These are phyloP conservation scores for Lachnellula subtilissima DNA, from an alignment of 2,329 filamentous ascomycete genomes.

Conservation along the genomic window DNA sequence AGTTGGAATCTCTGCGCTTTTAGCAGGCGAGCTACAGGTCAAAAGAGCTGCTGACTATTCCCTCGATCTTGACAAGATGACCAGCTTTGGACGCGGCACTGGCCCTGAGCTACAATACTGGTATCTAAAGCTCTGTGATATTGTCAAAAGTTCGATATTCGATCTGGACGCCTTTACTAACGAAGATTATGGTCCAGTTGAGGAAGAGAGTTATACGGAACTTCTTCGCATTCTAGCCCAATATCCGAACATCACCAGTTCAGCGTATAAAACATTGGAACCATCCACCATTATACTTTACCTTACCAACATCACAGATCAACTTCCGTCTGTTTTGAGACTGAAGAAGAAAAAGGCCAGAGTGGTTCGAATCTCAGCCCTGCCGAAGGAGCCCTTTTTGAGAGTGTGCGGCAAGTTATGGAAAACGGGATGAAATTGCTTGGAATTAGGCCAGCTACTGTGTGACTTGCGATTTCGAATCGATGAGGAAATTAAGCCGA, in stretches of 20 bases:
- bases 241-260: conserved; percentile 8
- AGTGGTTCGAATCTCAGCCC: not conserved
- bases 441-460: conserved; percentile 2
- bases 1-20: conserved; percentile 25
- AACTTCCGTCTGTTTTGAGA: conserved; percentile 6
- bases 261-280: conserved; percentile 8
- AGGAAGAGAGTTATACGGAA: conserved; percentile 3
- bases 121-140: conserved; percentile 52
- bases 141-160: not conserved
- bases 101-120: conserved; percentile 63
- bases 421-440: conserved; percentile 14
- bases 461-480: not conserved
- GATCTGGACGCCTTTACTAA: not conserved
- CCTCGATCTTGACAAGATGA: conserved; percentile 62
- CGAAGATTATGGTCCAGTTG: conserved; percentile 2
- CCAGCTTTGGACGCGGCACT: conserved; percentile 61
- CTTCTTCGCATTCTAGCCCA: conserved; percentile 10
- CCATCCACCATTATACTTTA: conserved; percentile 6
- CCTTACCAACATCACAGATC: conserved; percentile 6
- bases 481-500: too few species aligned
- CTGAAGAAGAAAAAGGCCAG: not conserved
- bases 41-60: conserved; percentile 62
- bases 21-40: conserved; percentile 62
- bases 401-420: conserved; percentile 3
- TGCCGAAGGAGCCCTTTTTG: conserved; percentile 6